Evolutionary conservation across 2,329 filamentous ascomycete species (phyloP).

Genomic region (Pseudonectria buxi): DNA sequence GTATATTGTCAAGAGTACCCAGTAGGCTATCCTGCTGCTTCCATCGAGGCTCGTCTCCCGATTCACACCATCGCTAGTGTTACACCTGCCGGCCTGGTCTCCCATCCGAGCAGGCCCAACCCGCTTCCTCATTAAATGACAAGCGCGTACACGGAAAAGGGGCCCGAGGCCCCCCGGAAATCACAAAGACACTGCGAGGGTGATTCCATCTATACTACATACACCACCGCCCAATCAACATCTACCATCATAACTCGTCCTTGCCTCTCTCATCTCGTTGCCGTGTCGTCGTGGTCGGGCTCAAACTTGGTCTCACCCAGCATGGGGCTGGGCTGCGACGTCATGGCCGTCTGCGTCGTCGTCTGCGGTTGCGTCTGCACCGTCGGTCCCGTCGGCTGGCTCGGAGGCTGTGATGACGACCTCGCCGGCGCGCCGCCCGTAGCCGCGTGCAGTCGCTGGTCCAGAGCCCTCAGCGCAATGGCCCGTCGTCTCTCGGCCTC

Average conservation of each 20-base stretch:
- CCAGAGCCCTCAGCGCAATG: conserved; percentile 81
- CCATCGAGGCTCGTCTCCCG: conserved; percentile 6
- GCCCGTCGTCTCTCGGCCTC: conserved; percentile 88
- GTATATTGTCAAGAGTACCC: too few species aligned
- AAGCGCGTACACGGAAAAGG: conserved; percentile 7
- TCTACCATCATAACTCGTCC: conserved; percentile 8
- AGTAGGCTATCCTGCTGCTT: background rate
- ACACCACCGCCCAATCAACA: conserved; percentile 1
- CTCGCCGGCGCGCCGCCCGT: conserved; percentile 42
- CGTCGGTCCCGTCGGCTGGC: conserved; percentile 44
- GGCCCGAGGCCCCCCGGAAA: conserved; percentile 9
- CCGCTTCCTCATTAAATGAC: conserved; percentile 1
- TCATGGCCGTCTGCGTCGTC: conserved; percentile 52
- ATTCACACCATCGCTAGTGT: conserved; percentile 8
- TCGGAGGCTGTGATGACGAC: conserved; percentile 27
- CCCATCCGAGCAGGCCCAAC: conserved; percentile 2
- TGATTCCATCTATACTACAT: conserved; percentile 4
- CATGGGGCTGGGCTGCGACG: conserved; percentile 46
- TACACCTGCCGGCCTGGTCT: conserved; percentile 4
- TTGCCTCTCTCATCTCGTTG: conserved; percentile 21
- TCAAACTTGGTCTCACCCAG: conserved; percentile 65
- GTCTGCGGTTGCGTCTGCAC: conserved; percentile 51
- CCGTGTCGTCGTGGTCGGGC: conserved; percentile 50
- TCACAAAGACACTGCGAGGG: background rate
- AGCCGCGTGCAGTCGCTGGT: conserved; percentile 85